Base-by-base conservation (phyloP, 345 rosid genomes). In the Reutealis trisperma region DNA sequence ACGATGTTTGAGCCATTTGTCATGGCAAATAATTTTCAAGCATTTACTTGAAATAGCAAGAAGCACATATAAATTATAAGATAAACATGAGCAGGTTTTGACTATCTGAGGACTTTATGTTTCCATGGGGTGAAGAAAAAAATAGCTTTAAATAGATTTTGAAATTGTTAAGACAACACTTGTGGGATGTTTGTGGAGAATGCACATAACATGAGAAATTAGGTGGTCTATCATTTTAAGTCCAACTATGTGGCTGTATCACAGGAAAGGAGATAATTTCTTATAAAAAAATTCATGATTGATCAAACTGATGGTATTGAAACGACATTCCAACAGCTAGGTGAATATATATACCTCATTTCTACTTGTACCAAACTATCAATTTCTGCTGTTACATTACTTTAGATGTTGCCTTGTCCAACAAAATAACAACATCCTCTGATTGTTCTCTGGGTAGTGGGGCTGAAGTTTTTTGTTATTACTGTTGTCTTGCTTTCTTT, bases 331-430 rank as follows among this genome's bases (percentile, higher is more conserved):
- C 15, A 42, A 71, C 44, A n/a, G 64, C 65, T 42, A 59, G 34
- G 37, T n/a, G 65, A 24, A n/a, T 32, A n/a, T 16, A 7, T 44
- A 14, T n/a, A 27, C 15, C n/a, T 44, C n/a, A 16, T 41, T 62
- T 21, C n/a, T n/a, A n/a, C 52, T 27, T 37, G 19, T n/a, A n/a
- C 41, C 32, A 42, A 21, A 2, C 10, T 11, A 41, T 11, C n/a
- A 27, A 12, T 45, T 67, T 24, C 71, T 34, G 10, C 16, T 32
- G 59, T 18, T 16, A 22, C 8, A 15, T 54, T 15, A 19, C 24
- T 11, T 32, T 73, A n/a, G 6, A 75, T 52, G 7, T 45, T 42
- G 72, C 63, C 12, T 68, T 59, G 10, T 68, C 14, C 24, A 76
- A 68, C 42, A 8, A 76, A 27, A 14, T 45, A 30, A 30, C 66